Base-by-base conservation (phyloP, 139 green algal genomes). In the Chlamydomonas sphaeroides region DNA sequence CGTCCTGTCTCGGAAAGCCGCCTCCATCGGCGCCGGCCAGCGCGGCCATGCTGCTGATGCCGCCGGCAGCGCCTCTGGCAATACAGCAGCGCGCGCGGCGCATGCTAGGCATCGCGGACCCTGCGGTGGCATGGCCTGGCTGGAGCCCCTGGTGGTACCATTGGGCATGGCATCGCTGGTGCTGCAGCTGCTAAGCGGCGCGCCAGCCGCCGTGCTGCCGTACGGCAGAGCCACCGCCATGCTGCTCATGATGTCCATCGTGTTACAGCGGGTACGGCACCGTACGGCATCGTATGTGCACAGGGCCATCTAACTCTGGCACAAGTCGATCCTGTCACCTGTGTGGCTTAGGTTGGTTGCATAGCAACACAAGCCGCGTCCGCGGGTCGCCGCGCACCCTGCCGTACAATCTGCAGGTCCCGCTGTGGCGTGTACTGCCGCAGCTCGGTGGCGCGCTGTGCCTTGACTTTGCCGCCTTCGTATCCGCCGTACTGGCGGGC, bases 391-490 rank as follows among this genome's bases (percentile, higher is more conserved):
- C 11, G 11, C 53, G 17, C 23, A 30, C 23, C 23, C 23, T n/a
- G 14, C 11, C 45, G 45, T 10, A 10, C 14, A 53, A 53, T 21
- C 45, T 14, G 17, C 75, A 82, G 75, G 75, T 65, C 45, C 45
- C 75, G 6, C 30, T 82, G 10, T 65, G 62, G 75, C 7, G n/a
- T 17, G 42, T 39, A 5, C 41, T 82, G 33, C 75, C 75, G 20
- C 75, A 72, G 42, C 62, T 72, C 21, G 42, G 42, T 6, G 33
- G 28, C 6, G 75, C 75, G 1, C 32, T 82, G 42, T n/a, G 33
- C 36, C 62, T 82, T 36, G 75, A 82, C 75, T 82, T 72, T 26
- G 62, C 25, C 5, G 75, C n/a, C 61, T 82, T 82, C 62, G 18
- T 72, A 41, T 42, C 62, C 21, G 32, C 33, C 10, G 23, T 53